These are phyloP conservation scores for Daldinia grandis DNA, from an alignment of 495 filamentous ascomycete genomes.

Conservation along the genomic window DNA sequence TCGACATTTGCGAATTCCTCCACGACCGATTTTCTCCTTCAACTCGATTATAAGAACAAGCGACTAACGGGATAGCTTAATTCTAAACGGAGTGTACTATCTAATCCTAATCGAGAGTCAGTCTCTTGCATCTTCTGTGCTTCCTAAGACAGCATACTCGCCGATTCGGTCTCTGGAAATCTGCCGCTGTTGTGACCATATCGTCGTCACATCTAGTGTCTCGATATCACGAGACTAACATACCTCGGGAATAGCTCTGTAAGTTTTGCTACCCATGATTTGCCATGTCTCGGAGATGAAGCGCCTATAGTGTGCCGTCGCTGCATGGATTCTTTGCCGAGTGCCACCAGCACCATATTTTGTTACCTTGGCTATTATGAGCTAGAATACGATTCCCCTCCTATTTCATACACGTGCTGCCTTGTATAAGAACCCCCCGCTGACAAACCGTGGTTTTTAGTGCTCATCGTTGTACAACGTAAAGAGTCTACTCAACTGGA, in stretches of 20 bases:
- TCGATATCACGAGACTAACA: slow-evolving; percentile 30
- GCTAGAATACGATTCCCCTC: not conserved
- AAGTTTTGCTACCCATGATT: slow-evolving; percentile 34
- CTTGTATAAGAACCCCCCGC: slow-evolving; percentile 16
- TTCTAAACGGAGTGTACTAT: not conserved
- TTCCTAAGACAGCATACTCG: not conserved
- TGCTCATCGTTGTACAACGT: slow-evolving; percentile 5
- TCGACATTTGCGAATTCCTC: not conserved
- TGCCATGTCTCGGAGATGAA: not conserved
- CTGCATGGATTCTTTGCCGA: slow-evolving; percentile 13
- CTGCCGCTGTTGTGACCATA: slow-evolving; percentile 20
- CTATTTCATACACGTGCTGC: slow-evolving; percentile 1
- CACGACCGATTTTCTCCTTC: not conserved
- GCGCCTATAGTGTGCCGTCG: slow-evolving; percentile 16
- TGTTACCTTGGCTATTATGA: slow-evolving; percentile 3
- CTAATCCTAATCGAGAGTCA: slow-evolving; percentile 32
- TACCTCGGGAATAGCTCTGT: slow-evolving; percentile 20
- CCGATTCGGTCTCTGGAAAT: slow-evolving; percentile 10
- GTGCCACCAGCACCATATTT: slow-evolving; percentile 9
- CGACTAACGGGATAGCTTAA: not conserved
- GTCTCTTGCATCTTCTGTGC: slow-evolving; percentile 20
- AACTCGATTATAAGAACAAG: not conserved
- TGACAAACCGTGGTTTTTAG: slow-evolving; percentile 26
- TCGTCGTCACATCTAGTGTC: slow-evolving; percentile 19
- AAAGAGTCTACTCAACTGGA: slow-evolving; percentile 9